Conservation (phyloP, 306 rosid genomes). For the Senna tora region DNA sequence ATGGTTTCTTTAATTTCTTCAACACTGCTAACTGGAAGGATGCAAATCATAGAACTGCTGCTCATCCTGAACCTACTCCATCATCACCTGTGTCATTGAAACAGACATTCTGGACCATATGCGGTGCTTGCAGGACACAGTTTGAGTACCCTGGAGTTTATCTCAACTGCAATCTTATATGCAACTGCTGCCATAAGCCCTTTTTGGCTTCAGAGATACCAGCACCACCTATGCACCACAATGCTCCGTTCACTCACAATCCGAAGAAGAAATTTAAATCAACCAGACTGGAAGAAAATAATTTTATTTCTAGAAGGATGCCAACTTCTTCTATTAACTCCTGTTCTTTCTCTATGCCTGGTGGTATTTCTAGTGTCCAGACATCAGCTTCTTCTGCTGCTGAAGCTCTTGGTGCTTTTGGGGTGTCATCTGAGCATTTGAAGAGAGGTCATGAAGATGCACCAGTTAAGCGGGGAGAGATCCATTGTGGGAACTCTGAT, state of each 20-base stretch:
- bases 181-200: conserved; percentile 46
- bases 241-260: conserved; percentile 41
- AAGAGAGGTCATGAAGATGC: conserved; percentile 52
- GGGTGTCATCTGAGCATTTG: conserved; percentile 43
- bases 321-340: conserved; percentile 44
- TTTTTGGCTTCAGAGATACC: conserved; percentile 60
- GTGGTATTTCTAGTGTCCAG: conserved; percentile 33
- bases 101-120: conserved; percentile 71
- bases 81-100: conserved; percentile 32
- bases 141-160: conserved; percentile 56
- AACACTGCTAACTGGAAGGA: conserved; percentile 37
- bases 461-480: conserved; percentile 36
- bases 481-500: conserved; percentile 33
- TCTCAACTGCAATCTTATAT: conserved; percentile 46
- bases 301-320: conserved; percentile 43
- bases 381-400: conserved; percentile 45
- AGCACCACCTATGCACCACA: conserved; percentile 40
- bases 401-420: conserved; percentile 44
- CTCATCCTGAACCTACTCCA: conserved; percentile 38
- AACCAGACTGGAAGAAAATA: conserved; percentile 39
- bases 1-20: conserved; percentile 41
- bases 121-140: conserved; percentile 54
- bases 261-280: conserved; percentile 45
- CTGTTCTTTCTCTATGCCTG: conserved; percentile 39
- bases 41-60: conserved; percentile 39